Evolutionary conservation across 805 yeast genomes (phyloP).

Genomic region (Candida boleticola): DNA sequence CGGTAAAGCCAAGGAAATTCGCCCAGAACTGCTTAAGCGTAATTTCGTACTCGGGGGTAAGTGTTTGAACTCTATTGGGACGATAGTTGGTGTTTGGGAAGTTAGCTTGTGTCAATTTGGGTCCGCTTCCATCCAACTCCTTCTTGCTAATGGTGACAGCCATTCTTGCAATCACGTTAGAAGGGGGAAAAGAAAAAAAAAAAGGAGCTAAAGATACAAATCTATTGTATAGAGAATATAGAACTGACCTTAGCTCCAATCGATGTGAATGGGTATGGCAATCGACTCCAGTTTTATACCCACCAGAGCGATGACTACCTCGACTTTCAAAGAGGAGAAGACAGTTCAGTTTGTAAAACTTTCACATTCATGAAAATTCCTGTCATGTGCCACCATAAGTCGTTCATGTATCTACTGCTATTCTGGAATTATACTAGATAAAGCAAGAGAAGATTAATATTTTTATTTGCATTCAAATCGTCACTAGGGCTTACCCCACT

Average conservation of each 20-base stretch:
- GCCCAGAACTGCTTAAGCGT: slow-evolving; percentile 73
- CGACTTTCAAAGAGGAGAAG: too few species aligned
- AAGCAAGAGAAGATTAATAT: too few species aligned
- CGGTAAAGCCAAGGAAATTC: slow-evolving; percentile 48
- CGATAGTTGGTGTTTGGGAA: slow-evolving; percentile 21
- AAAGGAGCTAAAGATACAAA: too few species aligned
- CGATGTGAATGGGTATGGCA: too few species aligned
- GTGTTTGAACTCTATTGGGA: slow-evolving; percentile 37
- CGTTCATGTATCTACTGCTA: too few species aligned
- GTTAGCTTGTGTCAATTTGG: not conserved
- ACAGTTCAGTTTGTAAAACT: too few species aligned
- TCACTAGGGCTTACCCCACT: not conserved
- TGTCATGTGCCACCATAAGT: not conserved
- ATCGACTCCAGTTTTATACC: too few species aligned
- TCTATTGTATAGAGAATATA: too few species aligned
- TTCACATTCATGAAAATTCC: not conserved
- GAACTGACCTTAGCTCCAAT: too few species aligned
- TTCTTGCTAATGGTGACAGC: not conserved
- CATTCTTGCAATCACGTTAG: not conserved
- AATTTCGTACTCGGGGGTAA: slow-evolving; percentile 54
- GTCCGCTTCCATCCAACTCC: not conserved
- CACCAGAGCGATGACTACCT: too few species aligned
- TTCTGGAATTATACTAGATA: too few species aligned
- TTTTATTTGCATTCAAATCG: too few species aligned
- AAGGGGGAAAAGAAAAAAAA: not conserved